These are phyloP conservation scores for Daldinia bambusicola DNA, from an alignment of 495 filamentous ascomycete genomes.

Conservation along the genomic window DNA sequence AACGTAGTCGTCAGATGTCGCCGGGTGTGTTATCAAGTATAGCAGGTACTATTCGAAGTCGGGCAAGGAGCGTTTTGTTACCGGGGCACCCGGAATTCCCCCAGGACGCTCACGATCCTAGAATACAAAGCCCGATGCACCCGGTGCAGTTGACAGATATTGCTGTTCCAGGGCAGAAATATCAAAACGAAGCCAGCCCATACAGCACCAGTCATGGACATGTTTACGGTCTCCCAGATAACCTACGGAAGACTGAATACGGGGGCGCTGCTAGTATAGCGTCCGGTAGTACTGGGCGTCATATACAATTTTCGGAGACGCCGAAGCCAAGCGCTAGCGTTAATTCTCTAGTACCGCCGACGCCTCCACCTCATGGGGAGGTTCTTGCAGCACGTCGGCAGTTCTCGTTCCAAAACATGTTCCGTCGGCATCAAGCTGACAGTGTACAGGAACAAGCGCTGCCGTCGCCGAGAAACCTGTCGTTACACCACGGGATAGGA, in stretches of 20 bases:
- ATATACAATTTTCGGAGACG: slow-evolving; percentile 54
- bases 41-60: slow-evolving; percentile 67
- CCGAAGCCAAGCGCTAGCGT: slow-evolving; percentile 46
- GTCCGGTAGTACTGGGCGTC: slow-evolving; percentile 49
- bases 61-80: slow-evolving; percentile 61
- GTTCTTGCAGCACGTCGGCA: slow-evolving; percentile 68
- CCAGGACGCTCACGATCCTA: slow-evolving; percentile 42
- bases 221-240: slow-evolving; percentile 43
- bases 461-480: slow-evolving; percentile 40
- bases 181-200: slow-evolving; percentile 51
- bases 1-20: slow-evolving; percentile 59
- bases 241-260: slow-evolving; percentile 51
- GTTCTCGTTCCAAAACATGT: slow-evolving; percentile 90
- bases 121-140: slow-evolving; percentile 61
- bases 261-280: slow-evolving; percentile 49
- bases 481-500: slow-evolving; percentile 55
- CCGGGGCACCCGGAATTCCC: slow-evolving; percentile 57
- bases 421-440: slow-evolving; percentile 62
- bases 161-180: slow-evolving; percentile 63
- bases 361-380: slow-evolving; percentile 61
- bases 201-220: slow-evolving; percentile 46
- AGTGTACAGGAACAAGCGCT: slow-evolving; percentile 45
- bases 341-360: slow-evolving; percentile 51
- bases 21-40: slow-evolving; percentile 66
- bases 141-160: slow-evolving; percentile 71